Percentiles rank a stretch among this genome's conserved stretches.
Conservation (phyloP, 2,329 filamentous ascomycete genomes). For the Penicillium aurantiogriseum region DNA sequence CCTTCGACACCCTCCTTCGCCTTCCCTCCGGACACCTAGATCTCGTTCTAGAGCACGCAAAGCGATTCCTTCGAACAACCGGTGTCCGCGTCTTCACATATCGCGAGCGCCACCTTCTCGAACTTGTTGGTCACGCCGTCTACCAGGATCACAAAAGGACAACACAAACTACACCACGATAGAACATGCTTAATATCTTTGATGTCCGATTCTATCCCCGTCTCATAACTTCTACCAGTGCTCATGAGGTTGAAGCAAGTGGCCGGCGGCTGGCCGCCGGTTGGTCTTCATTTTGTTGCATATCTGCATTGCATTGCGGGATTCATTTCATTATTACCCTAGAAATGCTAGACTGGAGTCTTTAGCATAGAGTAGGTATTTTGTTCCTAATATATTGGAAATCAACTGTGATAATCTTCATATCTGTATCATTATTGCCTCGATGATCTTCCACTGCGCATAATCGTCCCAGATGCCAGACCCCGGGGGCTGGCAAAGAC, state of each 20-base stretch:
- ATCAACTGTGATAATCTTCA: not conserved
- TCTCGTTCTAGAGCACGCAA: conserved; percentile 12
- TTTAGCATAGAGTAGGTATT: not conserved
- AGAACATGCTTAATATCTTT: not conserved
- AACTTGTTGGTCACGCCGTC: conserved; percentile 22
- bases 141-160: conserved; percentile 20
- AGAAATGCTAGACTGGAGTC: not conserved
- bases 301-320: conserved; percentile 5
- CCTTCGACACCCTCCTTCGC: conserved; percentile 12
- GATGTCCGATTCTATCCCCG: not conserved
- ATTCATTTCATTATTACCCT: not conserved
- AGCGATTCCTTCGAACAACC: conserved; percentile 14
- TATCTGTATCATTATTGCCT: not conserved
- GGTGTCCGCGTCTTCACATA: conserved; percentile 20
- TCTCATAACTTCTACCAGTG: not conserved
- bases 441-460: not conserved
- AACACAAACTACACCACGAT: not conserved
- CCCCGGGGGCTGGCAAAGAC: not conserved
- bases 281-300: not conserved
- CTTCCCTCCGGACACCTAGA: conserved; percentile 1
- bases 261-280: not conserved
- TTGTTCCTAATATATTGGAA: not conserved
- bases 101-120: conserved; percentile 25
- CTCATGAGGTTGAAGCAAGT: not conserved
- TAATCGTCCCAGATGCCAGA: not conserved